Conservation (phyloP, 2,329 filamentous ascomycete genomes). For the Claviceps capensis region DNA sequence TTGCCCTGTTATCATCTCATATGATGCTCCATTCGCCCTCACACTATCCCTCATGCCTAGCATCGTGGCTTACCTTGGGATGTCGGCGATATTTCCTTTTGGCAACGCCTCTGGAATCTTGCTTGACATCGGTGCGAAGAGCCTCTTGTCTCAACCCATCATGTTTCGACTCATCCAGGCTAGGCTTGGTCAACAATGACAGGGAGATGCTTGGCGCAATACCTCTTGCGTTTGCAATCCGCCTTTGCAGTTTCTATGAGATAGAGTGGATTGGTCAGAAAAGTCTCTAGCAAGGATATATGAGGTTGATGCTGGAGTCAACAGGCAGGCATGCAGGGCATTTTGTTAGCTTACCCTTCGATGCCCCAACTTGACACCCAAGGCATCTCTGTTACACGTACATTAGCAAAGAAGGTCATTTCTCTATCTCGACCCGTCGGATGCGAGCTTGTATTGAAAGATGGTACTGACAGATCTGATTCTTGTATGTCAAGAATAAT, state of each 20-base stretch:
- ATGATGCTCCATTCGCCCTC: too few species aligned
- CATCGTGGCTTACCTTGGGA: constrained; percentile 43
- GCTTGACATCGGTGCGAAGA: constrained; percentile 30
- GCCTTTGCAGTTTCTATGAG: constrained; percentile 68
- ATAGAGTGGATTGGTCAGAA: constrained; percentile 4
- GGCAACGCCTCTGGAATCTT: constrained; percentile 28
- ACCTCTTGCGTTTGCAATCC: constrained; percentile 62
- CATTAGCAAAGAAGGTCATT: constrained; percentile 9
- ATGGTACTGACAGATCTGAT: constrained; percentile 54
- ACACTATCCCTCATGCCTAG: neutral
- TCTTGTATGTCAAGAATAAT: constrained; percentile 75
- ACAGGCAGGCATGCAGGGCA: too few species aligned
- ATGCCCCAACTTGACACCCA: constrained; percentile 70
- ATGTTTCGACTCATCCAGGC: constrained; percentile 37
- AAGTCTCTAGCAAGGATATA: constrained; percentile 3
- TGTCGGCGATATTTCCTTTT: constrained; percentile 70
- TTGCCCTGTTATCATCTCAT: neutral
- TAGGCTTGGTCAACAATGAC: constrained; percentile 33
- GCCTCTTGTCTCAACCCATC: constrained; percentile 40
- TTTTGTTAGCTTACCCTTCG: constrained; percentile 48
- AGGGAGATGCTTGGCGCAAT: constrained; percentile 40
- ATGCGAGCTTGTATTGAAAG: too few species aligned
- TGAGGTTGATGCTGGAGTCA: neutral
- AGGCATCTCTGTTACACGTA: constrained; percentile 41
- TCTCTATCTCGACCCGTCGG: too few species aligned